Evolutionary conservation across 2,329 filamentous ascomycete genomes (phyloP), one percentile per base, ranked within the genome.

Genomic region (Trichophyton rubrum): DNA sequence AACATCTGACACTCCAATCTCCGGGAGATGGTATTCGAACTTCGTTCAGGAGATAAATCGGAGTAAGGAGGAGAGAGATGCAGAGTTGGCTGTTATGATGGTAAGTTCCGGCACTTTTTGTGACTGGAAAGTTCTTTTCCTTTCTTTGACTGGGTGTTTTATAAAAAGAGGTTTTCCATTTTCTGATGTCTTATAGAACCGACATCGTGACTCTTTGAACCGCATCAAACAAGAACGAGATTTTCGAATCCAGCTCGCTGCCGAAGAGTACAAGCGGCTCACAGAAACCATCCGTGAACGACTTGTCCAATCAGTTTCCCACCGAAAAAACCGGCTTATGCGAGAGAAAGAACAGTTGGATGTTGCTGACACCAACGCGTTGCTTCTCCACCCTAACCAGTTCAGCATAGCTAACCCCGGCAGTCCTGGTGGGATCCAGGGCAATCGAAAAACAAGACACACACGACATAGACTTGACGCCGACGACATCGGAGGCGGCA

Each of bases 41-140:
- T 97, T 95, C 76, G 84, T 93, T 20, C 84, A 89, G 66, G 85
- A 92, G 63, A 83, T 96, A 59, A 95, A 96, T 70, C 87, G 95
- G 72, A 82, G 90, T 6, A 85, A 96, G 66, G 91, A 97, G 73
- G 83, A 89, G 68, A 84, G 89, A 67, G 93, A 99, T 77, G 85
- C 88, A 64, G 85, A 91, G 67, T 76, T 97, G 69, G 86, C 88
- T 5, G 83, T 86, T 69, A 82, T 95, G 66, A 87, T 88, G 80
- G 93, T 96, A 79, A 69, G 83, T 73, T 62, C 33, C 20, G 49
- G 43, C 62, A 30, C 33, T 38, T 38, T 13, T 30, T 11, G 33
- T 38, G 33, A 27, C 20, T 24, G 11, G 22, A 47, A 30, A 27
- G 27, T 30, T 30, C 27, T 7, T 13, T 11, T 11, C 33, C 13